Evolutionary conservation across 441 rosid genomes (phyloP).

Genomic region (Metrosideros polymorpha): DNA sequence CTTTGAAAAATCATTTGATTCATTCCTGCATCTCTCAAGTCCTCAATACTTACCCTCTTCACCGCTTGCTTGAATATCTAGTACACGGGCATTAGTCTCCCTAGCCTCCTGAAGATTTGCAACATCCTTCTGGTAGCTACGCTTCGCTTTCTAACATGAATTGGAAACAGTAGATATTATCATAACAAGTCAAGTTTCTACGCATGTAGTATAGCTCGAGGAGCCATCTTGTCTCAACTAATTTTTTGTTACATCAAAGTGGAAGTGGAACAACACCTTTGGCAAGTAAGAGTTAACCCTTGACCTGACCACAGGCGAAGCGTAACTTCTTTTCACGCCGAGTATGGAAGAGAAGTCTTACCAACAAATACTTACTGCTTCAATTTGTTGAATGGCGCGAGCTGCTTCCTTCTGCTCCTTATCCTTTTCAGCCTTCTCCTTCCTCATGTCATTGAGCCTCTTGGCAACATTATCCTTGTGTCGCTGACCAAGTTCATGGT

Average conservation of each 20-base stretch:
- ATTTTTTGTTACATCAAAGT: background rate
- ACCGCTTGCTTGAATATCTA: conserved; percentile 39
- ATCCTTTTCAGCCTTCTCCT: conserved; percentile 72
- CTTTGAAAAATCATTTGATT: background rate
- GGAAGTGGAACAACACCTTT: background rate
- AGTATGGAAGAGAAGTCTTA: background rate
- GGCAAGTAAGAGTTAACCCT: background rate
- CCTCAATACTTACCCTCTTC: conserved; percentile 35
- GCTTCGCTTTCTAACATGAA: conserved; percentile 64
- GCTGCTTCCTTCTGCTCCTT: conserved; percentile 68
- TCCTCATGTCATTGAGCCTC: conserved; percentile 65
- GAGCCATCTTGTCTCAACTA: background rate
- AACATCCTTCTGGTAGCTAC: conserved; percentile 87
- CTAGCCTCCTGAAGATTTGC: conserved; percentile 51
- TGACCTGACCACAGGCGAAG: background rate
- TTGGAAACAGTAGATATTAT: background rate
- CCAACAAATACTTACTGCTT: conserved; percentile 49
- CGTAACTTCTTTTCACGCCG: background rate
- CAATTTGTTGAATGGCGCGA: conserved; percentile 69
- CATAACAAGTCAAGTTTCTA: background rate
- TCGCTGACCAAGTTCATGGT: conserved; percentile 94
- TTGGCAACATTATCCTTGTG: conserved; percentile 67
- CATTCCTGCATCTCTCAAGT: background rate
- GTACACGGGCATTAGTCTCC: conserved; percentile 27
- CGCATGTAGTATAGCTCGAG: background rate